phyloP scores from a whole-genome alignment of 2,329 filamentous ascomycete species.

The Trichoderma koningiopsis region DNA sequence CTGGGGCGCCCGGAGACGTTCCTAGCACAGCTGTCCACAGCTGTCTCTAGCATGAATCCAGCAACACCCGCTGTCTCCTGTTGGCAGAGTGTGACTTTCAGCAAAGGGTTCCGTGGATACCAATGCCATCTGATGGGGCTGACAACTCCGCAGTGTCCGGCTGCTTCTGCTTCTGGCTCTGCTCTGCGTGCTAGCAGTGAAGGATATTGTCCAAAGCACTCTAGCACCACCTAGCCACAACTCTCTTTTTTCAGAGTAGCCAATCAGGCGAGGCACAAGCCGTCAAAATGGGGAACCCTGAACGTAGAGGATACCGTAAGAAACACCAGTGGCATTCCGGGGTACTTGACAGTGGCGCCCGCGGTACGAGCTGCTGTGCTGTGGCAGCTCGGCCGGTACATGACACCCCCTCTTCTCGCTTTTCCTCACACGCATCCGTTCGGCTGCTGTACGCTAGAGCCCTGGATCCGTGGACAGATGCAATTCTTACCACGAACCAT shows the following conservation, averaged over 20 bases:
- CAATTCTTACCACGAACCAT: conserved; percentile 35
- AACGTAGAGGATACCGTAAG: not conserved
- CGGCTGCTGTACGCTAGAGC: conserved; percentile 11
- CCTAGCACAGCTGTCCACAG: conserved; percentile 8
- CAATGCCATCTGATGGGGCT: not conserved
- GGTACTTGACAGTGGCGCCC: not conserved
- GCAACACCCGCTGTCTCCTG: not conserved
- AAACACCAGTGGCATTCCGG: not conserved
- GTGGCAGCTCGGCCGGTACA: not conserved
- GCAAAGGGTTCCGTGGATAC: not conserved
- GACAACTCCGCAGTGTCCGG: conserved; percentile 11
- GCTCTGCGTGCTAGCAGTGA: not conserved
- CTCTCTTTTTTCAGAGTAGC: not conserved
- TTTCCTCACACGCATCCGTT: not conserved
- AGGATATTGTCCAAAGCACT: not conserved
- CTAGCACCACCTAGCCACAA: conserved; percentile 13
- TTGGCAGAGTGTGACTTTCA: not conserved
- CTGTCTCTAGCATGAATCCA: not conserved
- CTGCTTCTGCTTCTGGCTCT: not conserved
- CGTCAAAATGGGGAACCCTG: not conserved
- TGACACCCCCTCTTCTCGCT: not conserved
- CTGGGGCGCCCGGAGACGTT: conserved; percentile 22
- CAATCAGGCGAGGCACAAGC: conserved; percentile 1
- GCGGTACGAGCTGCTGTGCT: not conserved
- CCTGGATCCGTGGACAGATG: conserved; percentile 28